phyloP scores from a whole-genome alignment of 2,329 filamentous ascomycete species.

The Pseudogymnoascus sp. region DNA sequence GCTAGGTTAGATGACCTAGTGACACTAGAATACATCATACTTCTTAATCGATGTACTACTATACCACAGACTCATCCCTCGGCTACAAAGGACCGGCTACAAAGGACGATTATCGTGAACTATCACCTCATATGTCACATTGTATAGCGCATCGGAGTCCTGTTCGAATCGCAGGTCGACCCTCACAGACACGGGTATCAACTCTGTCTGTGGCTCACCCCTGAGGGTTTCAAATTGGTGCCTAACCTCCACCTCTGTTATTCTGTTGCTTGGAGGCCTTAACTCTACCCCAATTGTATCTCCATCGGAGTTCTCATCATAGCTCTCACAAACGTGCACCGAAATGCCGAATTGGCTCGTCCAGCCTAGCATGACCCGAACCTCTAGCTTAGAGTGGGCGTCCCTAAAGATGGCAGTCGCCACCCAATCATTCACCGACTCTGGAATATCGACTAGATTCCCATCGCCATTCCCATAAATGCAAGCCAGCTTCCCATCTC shows the following conservation, averaged over 20 bases:
- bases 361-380: not conserved
- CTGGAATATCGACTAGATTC: not conserved
- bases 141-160: not conserved
- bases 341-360: not conserved
- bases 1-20: no score
- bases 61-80: not conserved
- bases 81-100: not conserved
- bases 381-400: not conserved
- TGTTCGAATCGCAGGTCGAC: not conserved
- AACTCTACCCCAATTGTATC: not conserved
- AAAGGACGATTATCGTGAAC: not conserved
- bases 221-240: not conserved
- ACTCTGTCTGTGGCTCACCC: not conserved
- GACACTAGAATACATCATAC: no score
- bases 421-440: not conserved
- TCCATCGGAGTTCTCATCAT: not conserved
- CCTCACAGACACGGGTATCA: not conserved
- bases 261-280: not conserved
- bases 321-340: not conserved
- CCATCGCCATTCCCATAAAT: not conserved
- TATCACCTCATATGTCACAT: not conserved
- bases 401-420: not conserved
- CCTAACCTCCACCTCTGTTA: not conserved
- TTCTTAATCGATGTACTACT: no score
- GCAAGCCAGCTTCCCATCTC: not conserved